phyloP scores from a whole-genome alignment of 2,329 filamentous ascomycete species.

The Domatiomyces catenatus region DNA sequence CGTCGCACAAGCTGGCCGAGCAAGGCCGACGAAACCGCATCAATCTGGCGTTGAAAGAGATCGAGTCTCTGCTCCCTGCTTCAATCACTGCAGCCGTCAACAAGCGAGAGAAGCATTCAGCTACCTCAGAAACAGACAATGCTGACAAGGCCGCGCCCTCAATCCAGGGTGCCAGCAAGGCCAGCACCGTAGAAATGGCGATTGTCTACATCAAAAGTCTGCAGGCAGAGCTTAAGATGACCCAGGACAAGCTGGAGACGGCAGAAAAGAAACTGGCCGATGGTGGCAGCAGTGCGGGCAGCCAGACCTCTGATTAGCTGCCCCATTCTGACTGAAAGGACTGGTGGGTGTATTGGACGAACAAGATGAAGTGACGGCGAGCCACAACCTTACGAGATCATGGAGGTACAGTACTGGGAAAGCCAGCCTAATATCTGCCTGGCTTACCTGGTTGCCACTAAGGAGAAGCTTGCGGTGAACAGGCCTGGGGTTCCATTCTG shows the following conservation, averaged over 20 bases:
- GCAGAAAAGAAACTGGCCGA: constrained; percentile 46
- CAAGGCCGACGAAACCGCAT: constrained; percentile 91
- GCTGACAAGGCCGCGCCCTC: constrained; percentile 23
- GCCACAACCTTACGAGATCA: no score
- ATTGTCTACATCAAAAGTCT: constrained; percentile 88
- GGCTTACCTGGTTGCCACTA: no score
- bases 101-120: constrained; percentile 17
- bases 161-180: constrained; percentile 65
- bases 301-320: constrained; percentile 4
- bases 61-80: constrained; percentile 67
- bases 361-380: not conserved
- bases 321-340: no score
- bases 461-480: no score
- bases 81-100: constrained; percentile 29
- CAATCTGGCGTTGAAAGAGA: constrained; percentile 82
- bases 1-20: constrained; percentile 94
- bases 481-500: no score
- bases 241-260: constrained; percentile 46
- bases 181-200: constrained; percentile 90
- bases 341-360: not conserved
- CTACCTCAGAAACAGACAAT: constrained; percentile 29
- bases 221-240: constrained; percentile 54
- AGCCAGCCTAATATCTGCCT: no score
- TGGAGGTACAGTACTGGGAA: no score
- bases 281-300: constrained; percentile 11